Percentiles rank a stretch among this genome's conserved stretches.
phyloP scores from a whole-genome alignment of 2,329 filamentous ascomycete species.

The Ophiostoma ulmi region DNA sequence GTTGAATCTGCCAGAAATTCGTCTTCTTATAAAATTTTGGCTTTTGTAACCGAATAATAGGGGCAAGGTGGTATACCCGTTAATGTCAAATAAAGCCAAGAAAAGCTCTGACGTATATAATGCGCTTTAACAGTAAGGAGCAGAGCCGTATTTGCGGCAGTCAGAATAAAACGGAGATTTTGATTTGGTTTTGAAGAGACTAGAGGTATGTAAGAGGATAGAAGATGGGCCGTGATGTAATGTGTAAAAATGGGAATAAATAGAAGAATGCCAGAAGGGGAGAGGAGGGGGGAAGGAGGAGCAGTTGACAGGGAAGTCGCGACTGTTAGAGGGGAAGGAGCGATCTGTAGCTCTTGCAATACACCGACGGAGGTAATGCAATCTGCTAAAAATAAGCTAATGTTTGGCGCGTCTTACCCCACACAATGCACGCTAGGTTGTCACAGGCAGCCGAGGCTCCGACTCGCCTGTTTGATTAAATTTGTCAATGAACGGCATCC shows the following conservation, averaged over 20 bases:
- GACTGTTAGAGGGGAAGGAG: neutral
- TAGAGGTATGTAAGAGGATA: neutral
- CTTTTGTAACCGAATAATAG: neutral
- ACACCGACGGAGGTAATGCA: neutral
- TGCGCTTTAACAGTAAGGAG: neutral
- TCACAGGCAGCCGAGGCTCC: conserved; percentile 11
- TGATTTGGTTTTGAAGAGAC: neutral
- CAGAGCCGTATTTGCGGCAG: neutral
- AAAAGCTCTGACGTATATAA: neutral
- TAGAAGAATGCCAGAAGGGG: neutral
- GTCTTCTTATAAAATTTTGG: neutral
- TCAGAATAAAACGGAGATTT: conserved; percentile 2
- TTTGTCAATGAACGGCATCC: neutral
- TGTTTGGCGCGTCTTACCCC: neutral
- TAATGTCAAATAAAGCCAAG: neutral
- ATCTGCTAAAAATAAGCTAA: neutral
- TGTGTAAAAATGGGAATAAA: conserved; percentile 6
- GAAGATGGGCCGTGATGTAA: neutral
- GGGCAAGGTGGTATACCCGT: neutral
- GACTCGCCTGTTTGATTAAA: neutral
- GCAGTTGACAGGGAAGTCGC: neutral
- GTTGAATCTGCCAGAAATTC: neutral
- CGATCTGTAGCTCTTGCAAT: neutral
- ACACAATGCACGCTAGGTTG: neutral
- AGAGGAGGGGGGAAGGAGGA: neutral